Base-by-base conservation (phyloP, 768 basidiomycete genomes). In the Suillus decipiens region DNA sequence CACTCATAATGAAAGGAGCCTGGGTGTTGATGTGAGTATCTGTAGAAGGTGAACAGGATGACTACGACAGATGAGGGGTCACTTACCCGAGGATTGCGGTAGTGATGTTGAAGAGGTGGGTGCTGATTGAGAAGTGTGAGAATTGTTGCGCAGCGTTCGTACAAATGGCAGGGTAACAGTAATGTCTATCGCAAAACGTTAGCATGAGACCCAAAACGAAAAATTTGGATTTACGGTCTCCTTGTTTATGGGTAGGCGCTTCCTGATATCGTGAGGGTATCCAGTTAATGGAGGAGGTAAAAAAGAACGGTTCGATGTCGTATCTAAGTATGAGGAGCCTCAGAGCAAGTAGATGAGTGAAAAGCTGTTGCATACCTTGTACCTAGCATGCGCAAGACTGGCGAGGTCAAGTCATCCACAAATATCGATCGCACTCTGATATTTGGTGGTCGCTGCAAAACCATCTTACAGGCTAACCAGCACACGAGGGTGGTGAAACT, bases 211-310 rank as follows among this genome's bases (percentile, higher is more conserved):
- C 14, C 34, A 36, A 51, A 22, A 24, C 37, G n/a, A 37, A 31
- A 47, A 12, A n/a, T 5, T 59, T 70, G 14, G 66, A 28, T 85
- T 67, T 66, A 88, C 85, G 86, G 72, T 88, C 87, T 67, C 85
- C 81, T 51, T 73, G 45, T 1, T 72, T 72, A 14, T 69, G 68
- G 7, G 66, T 43, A 0, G 80, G 62, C 55, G 79, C 81, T 66
- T 87, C 86, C 64, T 86, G 83, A 60, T 83, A 89, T 60, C 86
- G 81, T 1, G 86, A 85, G 2, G 88, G 88, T 64, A 88, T 89
- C 86, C 86, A 87, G 63, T 85, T 86, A 3, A 85, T 70, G 2
- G 85, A 83, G 1, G 86, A 87, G 0, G 85, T 84, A 69, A 86
- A 88, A 68, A 84, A 88, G 71, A 88, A 87, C 0, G 86, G 86